phyloP scores from a whole-genome alignment of 208 protist species.

The Phytomonas francai region DNA sequence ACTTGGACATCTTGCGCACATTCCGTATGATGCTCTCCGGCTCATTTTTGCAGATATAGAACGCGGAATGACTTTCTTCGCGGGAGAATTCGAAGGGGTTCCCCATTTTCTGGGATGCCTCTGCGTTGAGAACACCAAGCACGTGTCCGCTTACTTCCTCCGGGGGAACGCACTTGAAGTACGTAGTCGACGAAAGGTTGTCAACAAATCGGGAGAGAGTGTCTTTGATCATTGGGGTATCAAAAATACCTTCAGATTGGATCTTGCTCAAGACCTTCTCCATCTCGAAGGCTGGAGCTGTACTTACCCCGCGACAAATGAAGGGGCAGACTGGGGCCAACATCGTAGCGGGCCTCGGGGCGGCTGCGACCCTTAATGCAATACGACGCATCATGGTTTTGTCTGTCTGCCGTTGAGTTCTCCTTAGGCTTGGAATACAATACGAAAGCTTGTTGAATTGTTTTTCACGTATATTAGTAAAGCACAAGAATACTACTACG shows the following conservation, averaged over 20 bases:
- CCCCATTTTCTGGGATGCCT: conserved; percentile 36
- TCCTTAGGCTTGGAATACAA: conserved; percentile 2
- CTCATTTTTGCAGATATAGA: conserved; percentile 68
- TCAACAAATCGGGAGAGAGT: conserved; percentile 32
- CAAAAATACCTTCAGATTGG: conserved; percentile 38
- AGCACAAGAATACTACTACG: neutral
- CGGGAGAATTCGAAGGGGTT: conserved; percentile 63
- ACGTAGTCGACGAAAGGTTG: conserved; percentile 34
- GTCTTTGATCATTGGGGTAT: conserved; percentile 24
- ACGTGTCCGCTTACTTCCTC: conserved; percentile 43
- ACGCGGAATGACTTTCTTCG: conserved; percentile 36
- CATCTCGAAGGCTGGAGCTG: conserved; percentile 7
- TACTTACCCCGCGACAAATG: conserved; percentile 2
- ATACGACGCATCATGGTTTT: conserved; percentile 30
- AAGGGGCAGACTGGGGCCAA: neutral
- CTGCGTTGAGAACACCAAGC: conserved; percentile 53
- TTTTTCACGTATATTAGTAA: neutral
- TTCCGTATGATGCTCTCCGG: conserved; percentile 29
- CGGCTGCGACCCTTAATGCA: conserved; percentile 12
- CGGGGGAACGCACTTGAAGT: conserved; percentile 35
- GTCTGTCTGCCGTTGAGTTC: conserved; percentile 10
- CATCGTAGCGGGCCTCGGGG: neutral
- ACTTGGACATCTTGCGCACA: conserved; percentile 50
- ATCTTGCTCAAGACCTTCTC: conserved; percentile 23
- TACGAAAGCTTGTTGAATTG: neutral